These are phyloP conservation scores for Lactarius deliciosus DNA, from an alignment of 768 basidiomycete species.

Conservation along the genomic window DNA sequence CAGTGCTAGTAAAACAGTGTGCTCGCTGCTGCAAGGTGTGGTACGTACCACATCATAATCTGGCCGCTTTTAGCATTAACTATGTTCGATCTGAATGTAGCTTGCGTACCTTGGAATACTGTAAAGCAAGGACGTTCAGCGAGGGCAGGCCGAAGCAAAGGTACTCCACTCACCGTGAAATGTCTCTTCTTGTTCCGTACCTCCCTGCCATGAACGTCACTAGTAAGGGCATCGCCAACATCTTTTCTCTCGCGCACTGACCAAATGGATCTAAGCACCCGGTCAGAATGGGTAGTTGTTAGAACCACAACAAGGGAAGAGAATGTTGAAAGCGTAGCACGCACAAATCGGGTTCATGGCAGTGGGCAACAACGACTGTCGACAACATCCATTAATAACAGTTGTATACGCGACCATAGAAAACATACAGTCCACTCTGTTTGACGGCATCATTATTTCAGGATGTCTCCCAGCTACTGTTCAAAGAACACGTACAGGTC, in stretches of 20 bases:
- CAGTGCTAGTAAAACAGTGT: conserved; percentile 3
- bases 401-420: background rate
- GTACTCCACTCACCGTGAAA: conserved; percentile 62
- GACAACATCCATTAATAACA: background rate
- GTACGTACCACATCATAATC: conserved; percentile 85
- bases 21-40: background rate
- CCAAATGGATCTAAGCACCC: conserved; percentile 73
- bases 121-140: conserved; percentile 5
- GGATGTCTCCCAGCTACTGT: background rate
- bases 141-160: background rate
- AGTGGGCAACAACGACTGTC: conserved; percentile 70
- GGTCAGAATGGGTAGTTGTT: conserved; percentile 15
- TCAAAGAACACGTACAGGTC: conserved; percentile 56
- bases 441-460: conserved; percentile 42
- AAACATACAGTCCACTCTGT: conserved; percentile 46
- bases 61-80: conserved; percentile 34
- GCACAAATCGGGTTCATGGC: conserved; percentile 76
- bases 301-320: conserved; percentile 12
- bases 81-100: background rate
- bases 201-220: conserved; percentile 58
- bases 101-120: conserved; percentile 75
- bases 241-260: conserved; percentile 41
- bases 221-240: conserved; percentile 23
- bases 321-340: conserved; percentile 32
- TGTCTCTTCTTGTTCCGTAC: conserved; percentile 83